phyloP scores from a whole-genome alignment of 768 basidiomycete genomes.

The Royoungia palumana region DNA sequence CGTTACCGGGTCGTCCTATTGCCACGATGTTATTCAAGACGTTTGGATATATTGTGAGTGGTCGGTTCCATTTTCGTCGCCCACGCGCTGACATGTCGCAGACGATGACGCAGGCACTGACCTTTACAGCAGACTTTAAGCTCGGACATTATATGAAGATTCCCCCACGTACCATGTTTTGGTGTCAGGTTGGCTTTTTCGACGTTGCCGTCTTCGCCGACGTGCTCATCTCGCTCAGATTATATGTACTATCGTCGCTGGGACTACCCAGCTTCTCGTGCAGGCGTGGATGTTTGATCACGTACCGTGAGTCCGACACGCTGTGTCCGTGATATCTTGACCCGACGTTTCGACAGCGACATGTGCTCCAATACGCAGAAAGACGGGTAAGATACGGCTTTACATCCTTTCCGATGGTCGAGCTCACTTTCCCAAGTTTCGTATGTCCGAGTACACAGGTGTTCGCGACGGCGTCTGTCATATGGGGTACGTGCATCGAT shows the following conservation, averaged over 20 bases:
- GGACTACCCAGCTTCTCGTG: conserved; percentile 71
- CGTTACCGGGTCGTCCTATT: conserved; percentile 70
- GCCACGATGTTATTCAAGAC: conserved; percentile 90
- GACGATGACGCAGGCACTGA: conserved; percentile 47
- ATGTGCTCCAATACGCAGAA: conserved; percentile 46
- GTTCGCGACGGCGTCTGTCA: conserved; percentile 53
- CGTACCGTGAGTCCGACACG: conserved; percentile 43
- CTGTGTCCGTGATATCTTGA: not conserved
- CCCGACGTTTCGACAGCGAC: conserved; percentile 31
- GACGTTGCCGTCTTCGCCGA: not conserved
- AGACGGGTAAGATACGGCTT: conserved; percentile 28
- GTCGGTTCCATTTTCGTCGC: not conserved
- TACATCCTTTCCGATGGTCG: not conserved
- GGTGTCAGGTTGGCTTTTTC: conserved; percentile 45
- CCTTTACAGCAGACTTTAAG: conserved; percentile 75
- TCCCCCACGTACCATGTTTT: conserved; percentile 72
- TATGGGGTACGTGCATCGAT: conserved; percentile 34
- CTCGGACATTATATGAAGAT: conserved; percentile 66
- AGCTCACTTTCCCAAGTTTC: conserved; percentile 33
- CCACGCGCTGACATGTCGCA: conserved; percentile 1
- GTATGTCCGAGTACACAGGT: conserved; percentile 52
- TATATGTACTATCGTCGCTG: conserved; percentile 62
- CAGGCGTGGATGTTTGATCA: conserved; percentile 69
- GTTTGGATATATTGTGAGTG: conserved; percentile 61
- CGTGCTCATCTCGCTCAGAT: conserved; percentile 36